These are phyloP conservation scores for Parietaria judaica DNA, from an alignment of 306 rosid species.

Conservation along the genomic window DNA sequence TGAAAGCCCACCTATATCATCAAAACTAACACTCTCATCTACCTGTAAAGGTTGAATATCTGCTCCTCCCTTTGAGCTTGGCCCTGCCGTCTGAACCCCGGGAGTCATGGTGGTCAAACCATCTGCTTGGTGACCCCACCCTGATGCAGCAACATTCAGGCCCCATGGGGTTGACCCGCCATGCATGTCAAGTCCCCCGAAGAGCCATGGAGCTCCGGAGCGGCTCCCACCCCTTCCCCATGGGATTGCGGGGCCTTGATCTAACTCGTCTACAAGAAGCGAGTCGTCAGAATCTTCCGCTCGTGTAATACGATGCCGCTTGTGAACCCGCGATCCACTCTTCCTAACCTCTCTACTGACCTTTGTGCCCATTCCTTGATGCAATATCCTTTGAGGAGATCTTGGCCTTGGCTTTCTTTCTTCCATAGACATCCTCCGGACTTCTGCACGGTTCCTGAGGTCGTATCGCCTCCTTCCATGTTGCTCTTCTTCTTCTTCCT, in stretches of 20 bases:
- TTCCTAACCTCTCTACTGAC: constrained; percentile 83
- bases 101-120: constrained; percentile 69
- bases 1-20: constrained; percentile 94
- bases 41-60: constrained; percentile 97
- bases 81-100: constrained; percentile 98
- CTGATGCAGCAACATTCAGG: constrained; percentile 91
- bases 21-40: constrained; percentile 88
- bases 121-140: constrained; percentile 99
- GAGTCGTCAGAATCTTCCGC: constrained; percentile 97
- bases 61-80: constrained; percentile 99
- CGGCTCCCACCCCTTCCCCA: constrained; percentile 88
- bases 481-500: constrained; percentile 80
- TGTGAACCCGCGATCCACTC: constrained; percentile 86
- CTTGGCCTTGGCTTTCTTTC: constrained; percentile 69
- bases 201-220: constrained; percentile 88
- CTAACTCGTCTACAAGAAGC: constrained; percentile 91
- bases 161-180: constrained; percentile 78
- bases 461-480: constrained; percentile 91
- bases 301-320: constrained; percentile 76
- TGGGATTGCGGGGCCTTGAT: constrained; percentile 91
- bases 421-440: constrained; percentile 73
- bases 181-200: constrained; percentile 87
- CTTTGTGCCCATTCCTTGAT: constrained; percentile 88
- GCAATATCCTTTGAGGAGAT: constrained; percentile 87
- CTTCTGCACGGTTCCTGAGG: constrained; percentile 91